Conservation (phyloP, 2,329 filamentous ascomycete species). For the Ophiocordyceps robertsii region DNA sequence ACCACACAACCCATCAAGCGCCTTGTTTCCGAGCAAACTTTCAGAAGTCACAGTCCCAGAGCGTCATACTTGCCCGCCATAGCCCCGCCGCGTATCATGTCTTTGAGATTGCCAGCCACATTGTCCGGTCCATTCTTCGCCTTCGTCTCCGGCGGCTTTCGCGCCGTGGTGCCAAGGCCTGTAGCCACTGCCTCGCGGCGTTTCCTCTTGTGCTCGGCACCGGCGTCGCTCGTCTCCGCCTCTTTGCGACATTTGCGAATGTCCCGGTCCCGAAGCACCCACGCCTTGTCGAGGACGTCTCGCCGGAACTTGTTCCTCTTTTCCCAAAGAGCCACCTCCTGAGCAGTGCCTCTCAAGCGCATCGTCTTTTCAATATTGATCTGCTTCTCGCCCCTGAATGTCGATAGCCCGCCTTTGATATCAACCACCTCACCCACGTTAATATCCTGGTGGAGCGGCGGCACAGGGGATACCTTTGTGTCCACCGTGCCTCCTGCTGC, state of each 20-base stretch:
- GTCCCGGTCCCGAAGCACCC: constrained; percentile 36
- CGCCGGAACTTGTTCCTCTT: constrained; percentile 35
- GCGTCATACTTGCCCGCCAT: constrained; percentile 19
- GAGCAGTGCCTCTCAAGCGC: constrained; percentile 35
- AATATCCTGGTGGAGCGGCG: constrained; percentile 16
- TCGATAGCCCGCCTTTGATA: constrained; percentile 37
- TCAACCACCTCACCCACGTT: constrained; percentile 43
- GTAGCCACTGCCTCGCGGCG: constrained; percentile 2
- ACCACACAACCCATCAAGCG: too few species aligned
- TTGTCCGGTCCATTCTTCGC: neutral
- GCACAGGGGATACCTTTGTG: neutral
- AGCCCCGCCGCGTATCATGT: constrained; percentile 14
- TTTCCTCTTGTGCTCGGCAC: constrained; percentile 12
- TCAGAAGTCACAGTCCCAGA: constrained; percentile 16
- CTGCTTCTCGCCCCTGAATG: constrained; percentile 35
- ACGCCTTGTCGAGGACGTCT: constrained; percentile 36
- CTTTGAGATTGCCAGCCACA: constrained; percentile 8
- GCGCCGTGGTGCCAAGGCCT: neutral
- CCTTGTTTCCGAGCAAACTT: too few species aligned
- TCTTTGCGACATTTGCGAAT: constrained; percentile 36
- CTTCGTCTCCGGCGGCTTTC: neutral
- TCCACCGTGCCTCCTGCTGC: too few species aligned
- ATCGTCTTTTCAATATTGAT: constrained; percentile 37
- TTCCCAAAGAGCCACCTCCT: constrained; percentile 47
- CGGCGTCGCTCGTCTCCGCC: constrained; percentile 22